phyloP scores from a whole-genome alignment of 2,329 filamentous ascomycete species.

The Rosellinia necatrix region DNA sequence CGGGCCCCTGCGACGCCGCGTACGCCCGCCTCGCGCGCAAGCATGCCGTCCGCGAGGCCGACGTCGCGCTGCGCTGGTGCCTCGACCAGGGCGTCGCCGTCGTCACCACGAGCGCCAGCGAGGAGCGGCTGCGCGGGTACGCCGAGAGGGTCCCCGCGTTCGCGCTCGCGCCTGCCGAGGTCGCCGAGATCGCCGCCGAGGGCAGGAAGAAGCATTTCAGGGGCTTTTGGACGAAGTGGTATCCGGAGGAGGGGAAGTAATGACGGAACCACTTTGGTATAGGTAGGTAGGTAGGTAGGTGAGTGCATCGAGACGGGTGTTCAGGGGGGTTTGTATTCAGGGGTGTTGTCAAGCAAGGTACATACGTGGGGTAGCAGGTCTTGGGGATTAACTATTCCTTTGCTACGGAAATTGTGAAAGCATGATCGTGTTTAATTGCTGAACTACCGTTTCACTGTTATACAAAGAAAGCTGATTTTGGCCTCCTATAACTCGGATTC shows the following conservation, averaged over 20 bases:
- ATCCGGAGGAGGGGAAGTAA: conserved; percentile 55
- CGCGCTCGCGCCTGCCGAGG: conserved; percentile 63
- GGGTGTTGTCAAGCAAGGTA: no score
- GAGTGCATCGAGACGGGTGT: no score
- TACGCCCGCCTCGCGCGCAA: conserved; percentile 59
- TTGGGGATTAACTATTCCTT: no score
- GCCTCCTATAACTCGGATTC: conserved; percentile 53
- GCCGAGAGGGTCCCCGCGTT: conserved; percentile 56
- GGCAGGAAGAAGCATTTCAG: conserved; percentile 66
- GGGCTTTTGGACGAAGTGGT: conserved; percentile 61
- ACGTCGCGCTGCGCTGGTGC: conserved; percentile 63
- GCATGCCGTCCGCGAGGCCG: conserved; percentile 60
- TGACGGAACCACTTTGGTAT: no score
- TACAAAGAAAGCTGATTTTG: neutral
- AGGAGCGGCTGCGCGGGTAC: conserved; percentile 62
- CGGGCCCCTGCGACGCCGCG: conserved; percentile 57
- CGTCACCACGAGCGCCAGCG: conserved; percentile 64
- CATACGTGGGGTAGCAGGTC: no score
- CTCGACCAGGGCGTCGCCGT: conserved; percentile 63
- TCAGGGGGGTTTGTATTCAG: neutral
- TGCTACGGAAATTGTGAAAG: neutral
- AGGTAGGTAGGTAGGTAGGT: no score
- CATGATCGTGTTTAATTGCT: conserved; percentile 18
- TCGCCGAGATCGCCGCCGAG: conserved; percentile 58
- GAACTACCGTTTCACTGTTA: conserved; percentile 7